Base-by-base conservation (phyloP, 208 protist species). In the Crithidia mellificae region DNA sequence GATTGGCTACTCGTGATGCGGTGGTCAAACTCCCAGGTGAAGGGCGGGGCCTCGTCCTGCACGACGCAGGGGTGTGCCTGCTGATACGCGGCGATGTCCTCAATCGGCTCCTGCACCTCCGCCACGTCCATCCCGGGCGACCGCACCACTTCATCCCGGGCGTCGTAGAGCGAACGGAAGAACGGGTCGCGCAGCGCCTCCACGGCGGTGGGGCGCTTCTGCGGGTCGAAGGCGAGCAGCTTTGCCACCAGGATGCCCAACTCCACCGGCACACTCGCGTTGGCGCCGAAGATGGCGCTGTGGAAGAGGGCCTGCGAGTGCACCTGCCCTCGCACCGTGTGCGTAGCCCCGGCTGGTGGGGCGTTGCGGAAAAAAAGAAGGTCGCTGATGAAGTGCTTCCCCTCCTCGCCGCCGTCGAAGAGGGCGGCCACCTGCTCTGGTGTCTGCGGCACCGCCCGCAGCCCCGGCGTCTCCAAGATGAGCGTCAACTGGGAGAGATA, bases 371-470 rank as follows among this genome's bases (percentile, higher is more conserved):
- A 63, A 36, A 75, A 77, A 9, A 85, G 69, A 12, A 93, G 61
- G 29, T 73, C 58, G 17, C 65, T 80, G 27, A 97, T 70, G 27
- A 83, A 83, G 49, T 82, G 44, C 62, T 94, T 77, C 0, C 90
- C 92, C 53, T 94, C 77, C 22, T 81, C 65, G 19, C 84, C 84
- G 24, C 78, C 83, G 22, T 91, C 81, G 49, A 92, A 84, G 15
- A 77, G 50, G 2, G 80, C 63, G 30, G 91, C 92, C n/a, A 94
- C 87, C 52, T 95, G 83, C 14, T 62, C 39, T 7, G 85, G 85
- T 1, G 75, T 83, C 27, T 81, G 78, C 17, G 96, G 80, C 5
- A 94, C 63, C 17, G 87, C 89, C 64, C 81, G 81, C 92, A 99
- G 81, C 39, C 96, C 97, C 0, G 81, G 83, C 6, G 74, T 87